phyloP scores from a whole-genome alignment of 192 early-diverging fungal species.

The Backusella macrospora region DNA sequence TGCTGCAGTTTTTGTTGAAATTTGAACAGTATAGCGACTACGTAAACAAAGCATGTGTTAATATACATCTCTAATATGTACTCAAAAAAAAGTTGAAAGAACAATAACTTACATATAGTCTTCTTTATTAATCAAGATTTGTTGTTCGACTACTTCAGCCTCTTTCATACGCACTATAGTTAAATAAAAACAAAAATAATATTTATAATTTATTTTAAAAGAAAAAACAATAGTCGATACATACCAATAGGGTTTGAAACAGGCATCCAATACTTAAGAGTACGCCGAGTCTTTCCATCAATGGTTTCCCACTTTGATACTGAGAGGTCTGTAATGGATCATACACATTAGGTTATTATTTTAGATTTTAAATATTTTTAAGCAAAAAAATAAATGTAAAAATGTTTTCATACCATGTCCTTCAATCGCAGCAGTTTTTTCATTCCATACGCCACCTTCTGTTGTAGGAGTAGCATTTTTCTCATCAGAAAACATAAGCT shows the following conservation, averaged over 20 bases:
- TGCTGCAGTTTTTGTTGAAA: slow-evolving; percentile 52
- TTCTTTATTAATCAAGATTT: slow-evolving; percentile 57
- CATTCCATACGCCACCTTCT: slow-evolving; percentile 33
- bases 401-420: slow-evolving; percentile 17
- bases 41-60: not conserved
- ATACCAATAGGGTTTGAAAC: slow-evolving; percentile 73
- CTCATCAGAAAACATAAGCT: slow-evolving; percentile 56
- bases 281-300: slow-evolving; percentile 39
- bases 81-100: not conserved
- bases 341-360: not conserved
- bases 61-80: not conserved
- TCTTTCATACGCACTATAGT: slow-evolving; percentile 67
- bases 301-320: slow-evolving; percentile 24
- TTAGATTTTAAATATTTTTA: too few species aligned
- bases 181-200: not conserved
- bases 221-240: not conserved
- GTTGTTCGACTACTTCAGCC: slow-evolving; percentile 62
- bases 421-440: slow-evolving; percentile 25
- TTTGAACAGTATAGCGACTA: slow-evolving; percentile 57
- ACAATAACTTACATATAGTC: slow-evolving; percentile 58
- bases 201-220: not conserved
- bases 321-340: slow-evolving; percentile 7
- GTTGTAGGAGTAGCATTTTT: slow-evolving; percentile 15
- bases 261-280: slow-evolving; percentile 66
- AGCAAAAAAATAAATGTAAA: not conserved